Conservation (phyloP, 2,329 filamentous ascomycete species). For the Apiospora koreana region DNA sequence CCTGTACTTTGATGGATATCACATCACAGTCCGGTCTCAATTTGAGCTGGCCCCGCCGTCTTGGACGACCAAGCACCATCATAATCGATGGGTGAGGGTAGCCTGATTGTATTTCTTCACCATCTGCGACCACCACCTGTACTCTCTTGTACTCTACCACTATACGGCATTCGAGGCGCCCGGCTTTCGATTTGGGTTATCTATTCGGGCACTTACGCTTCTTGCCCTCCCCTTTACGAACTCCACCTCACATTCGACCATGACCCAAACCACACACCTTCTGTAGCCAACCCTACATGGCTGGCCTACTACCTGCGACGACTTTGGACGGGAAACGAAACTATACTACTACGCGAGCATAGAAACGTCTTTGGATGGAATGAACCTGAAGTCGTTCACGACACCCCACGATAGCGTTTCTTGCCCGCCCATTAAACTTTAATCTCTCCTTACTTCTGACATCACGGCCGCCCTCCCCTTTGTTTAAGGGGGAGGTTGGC, state of each 20-base stretch:
- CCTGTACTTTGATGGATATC: constrained; percentile 1
- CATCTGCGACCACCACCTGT: neutral
- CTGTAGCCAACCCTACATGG: neutral
- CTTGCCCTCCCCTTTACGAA: neutral
- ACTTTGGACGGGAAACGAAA: constrained; percentile 10
- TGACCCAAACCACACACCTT: constrained; percentile 1
- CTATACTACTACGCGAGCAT: neutral
- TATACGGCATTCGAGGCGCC: neutral
- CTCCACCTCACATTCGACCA: neutral
- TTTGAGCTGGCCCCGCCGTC: neutral
- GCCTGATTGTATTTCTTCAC: neutral
- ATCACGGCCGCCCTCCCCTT: neutral
- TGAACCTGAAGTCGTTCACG: neutral
- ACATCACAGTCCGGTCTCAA: neutral
- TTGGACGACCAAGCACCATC: neutral
- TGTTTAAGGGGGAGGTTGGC: neutral
- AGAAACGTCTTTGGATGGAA: constrained; percentile 8
- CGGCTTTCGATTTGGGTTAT: neutral
- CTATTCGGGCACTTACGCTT: neutral
- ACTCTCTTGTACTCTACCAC: neutral
- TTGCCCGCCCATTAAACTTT: neutral
- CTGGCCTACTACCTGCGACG: neutral
- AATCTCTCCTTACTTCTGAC: neutral
- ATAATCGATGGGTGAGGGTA: neutral
- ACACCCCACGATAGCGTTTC: neutral